Evolutionary conservation across 2,329 filamentous ascomycete genomes (phyloP).

Genomic region (Chaetomium olivaceum): DNA sequence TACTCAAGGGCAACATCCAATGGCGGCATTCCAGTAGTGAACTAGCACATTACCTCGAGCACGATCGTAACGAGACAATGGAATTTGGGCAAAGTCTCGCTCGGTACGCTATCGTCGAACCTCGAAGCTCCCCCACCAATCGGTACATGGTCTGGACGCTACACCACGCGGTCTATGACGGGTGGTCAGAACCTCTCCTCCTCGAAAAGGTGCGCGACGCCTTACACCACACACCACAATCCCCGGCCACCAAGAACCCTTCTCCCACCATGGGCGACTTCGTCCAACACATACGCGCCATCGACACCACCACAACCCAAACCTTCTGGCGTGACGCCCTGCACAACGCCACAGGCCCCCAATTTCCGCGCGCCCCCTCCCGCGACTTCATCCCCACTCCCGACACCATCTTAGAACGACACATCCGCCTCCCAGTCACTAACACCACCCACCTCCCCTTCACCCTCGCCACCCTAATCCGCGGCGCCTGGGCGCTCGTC

Average conservation of each 20-base stretch:
- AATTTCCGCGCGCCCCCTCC: slow-evolving; percentile 50
- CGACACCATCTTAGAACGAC: slow-evolving; percentile 54
- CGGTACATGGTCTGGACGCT: slow-evolving; percentile 46
- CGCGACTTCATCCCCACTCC: slow-evolving; percentile 46
- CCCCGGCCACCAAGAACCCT: not conserved
- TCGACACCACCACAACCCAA: slow-evolving; percentile 42
- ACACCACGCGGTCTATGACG: slow-evolving; percentile 59
- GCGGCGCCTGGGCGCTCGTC: slow-evolving; percentile 60
- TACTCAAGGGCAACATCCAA: slow-evolving; percentile 44
- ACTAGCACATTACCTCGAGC: slow-evolving; percentile 42
- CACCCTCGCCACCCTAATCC: slow-evolving; percentile 57
- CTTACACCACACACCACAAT: not conserved
- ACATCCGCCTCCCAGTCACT: slow-evolving; percentile 44
- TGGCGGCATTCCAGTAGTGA: slow-evolving; percentile 37
- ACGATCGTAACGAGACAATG: slow-evolving; percentile 44
- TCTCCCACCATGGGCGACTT: slow-evolving; percentile 37
- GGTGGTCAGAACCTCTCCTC: slow-evolving; percentile 55
- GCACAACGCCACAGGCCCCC: slow-evolving; percentile 45
- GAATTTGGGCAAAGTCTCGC: slow-evolving; percentile 31
- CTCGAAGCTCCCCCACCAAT: slow-evolving; percentile 14
- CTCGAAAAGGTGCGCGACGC: slow-evolving; percentile 38
- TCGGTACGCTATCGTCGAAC: slow-evolving; percentile 17
- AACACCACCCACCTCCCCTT: slow-evolving; percentile 36
- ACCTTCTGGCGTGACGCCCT: slow-evolving; percentile 50
- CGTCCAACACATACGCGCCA: slow-evolving; percentile 47